Evolutionary conservation across 768 basidiomycete genomes (phyloP), one percentile per base, ranked within the genome.

Genomic region (Russula sp.): DNA sequence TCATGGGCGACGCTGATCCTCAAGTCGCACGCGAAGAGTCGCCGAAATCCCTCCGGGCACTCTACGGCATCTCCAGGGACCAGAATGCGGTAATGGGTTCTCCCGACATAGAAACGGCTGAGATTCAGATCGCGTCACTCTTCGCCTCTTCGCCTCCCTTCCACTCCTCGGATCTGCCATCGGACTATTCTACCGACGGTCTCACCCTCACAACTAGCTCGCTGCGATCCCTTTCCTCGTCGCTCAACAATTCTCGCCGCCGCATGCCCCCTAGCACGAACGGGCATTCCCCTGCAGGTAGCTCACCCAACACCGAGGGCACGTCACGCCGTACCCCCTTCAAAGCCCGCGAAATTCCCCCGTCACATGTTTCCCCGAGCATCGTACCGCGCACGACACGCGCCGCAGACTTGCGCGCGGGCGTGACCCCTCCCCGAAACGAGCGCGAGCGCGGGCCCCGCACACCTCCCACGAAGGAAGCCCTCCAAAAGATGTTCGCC

Each of bases 121-220:
- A 93, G 73, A 77, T 87, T 4, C 87, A 92, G 69, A 92, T 94
- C 58, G 77, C 81, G 5, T 79, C 88, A 47, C 80, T 94, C 62
- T 94, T 94, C 69, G 87, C 80, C 4, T 91, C 88, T 9, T 91
- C 90, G 0, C 91, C 91, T 4, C 89, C 89, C 0, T 91, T 91
- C 76, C 86, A 85, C 3, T 77, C 82, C 5, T 73, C 79, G 3
- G 88, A 89, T 39, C 80, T 91, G 11, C 86, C 87, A 1, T 70
- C 78, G 3, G 76, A 74, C 70, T 71, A 68, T 31, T 75, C 76
- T 61, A 73, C 67, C 16, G 74, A 55, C 22, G 31, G 16, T 1
- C 76, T 77, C 20, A 37, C 50, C 3, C 47, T 61, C 37, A 59
- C 63, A 11, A 63, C 70, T 6, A 65, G 65, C 56, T 76, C 78